These are phyloP conservation scores for Conoideocrella luteorostrata DNA, from an alignment of 2,329 filamentous ascomycete species.

Conservation along the genomic window DNA sequence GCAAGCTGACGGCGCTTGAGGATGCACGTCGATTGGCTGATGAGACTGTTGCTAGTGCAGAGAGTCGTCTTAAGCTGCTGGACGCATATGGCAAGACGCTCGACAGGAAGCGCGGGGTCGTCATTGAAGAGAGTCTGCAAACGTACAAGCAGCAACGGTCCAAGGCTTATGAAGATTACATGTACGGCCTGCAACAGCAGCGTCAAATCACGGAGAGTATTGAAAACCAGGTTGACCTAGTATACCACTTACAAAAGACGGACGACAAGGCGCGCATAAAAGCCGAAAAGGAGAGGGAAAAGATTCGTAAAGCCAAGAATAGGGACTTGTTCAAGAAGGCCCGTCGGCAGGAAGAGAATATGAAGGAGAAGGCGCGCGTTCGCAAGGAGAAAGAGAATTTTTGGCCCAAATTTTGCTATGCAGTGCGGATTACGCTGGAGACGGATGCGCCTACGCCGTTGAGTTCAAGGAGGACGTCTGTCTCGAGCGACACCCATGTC, in stretches of 20 bases:
- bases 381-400: slow-evolving; percentile 37
- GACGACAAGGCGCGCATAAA: slow-evolving; percentile 21
- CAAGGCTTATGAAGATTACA: slow-evolving; percentile 34
- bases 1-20: slow-evolving; percentile 22
- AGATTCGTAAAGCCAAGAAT: slow-evolving; percentile 26
- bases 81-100: slow-evolving; percentile 33
- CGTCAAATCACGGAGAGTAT: slow-evolving; percentile 29
- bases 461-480: slow-evolving; percentile 43
- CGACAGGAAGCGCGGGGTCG: slow-evolving; percentile 24
- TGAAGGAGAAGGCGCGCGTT: slow-evolving; percentile 37
- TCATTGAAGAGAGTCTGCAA: slow-evolving; percentile 31
- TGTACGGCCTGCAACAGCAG: slow-evolving; percentile 23
- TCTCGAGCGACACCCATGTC: slow-evolving; percentile 48
- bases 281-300: slow-evolving; percentile 24
- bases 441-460: slow-evolving; percentile 31
- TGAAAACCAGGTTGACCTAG: slow-evolving; percentile 24
- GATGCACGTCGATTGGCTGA: slow-evolving; percentile 14
- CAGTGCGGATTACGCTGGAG: slow-evolving; percentile 43
- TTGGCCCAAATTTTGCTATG: slow-evolving; percentile 43
- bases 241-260: slow-evolving; percentile 21
- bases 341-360: slow-evolving; percentile 29
- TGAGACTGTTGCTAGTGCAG: slow-evolving; percentile 17
- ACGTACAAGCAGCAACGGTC: slow-evolving; percentile 37
- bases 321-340: slow-evolving; percentile 28
- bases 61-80: slow-evolving; percentile 33